Percentiles rank a stretch among this genome's conserved stretches.
phyloP scores from a whole-genome alignment of 2,329 filamentous ascomycete genomes.

The Aotearoamyces nothofagi region DNA sequence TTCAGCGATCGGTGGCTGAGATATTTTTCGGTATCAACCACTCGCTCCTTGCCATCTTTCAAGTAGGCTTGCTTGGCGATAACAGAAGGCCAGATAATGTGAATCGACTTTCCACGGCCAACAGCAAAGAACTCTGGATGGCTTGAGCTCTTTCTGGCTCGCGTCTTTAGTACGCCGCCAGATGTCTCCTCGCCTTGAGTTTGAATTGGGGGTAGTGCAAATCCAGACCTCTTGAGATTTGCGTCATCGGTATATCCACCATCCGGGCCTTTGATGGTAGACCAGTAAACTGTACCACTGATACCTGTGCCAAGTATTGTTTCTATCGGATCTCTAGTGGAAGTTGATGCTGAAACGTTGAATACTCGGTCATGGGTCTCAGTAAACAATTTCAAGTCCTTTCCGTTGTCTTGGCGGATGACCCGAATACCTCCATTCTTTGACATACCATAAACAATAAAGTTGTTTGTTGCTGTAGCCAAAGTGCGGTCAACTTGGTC shows the following conservation, averaged over 20 bases:
- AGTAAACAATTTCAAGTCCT: conserved; percentile 82
- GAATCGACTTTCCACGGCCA: conserved; percentile 89
- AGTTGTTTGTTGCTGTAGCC: conserved; percentile 75
- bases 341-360: conserved; percentile 73
- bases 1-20: conserved; percentile 77
- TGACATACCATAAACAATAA: conserved; percentile 87
- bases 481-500: conserved; percentile 93
- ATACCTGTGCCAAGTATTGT: conserved; percentile 84
- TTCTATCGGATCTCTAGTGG: conserved; percentile 50
- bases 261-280: conserved; percentile 52
- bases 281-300: conserved; percentile 95
- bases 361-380: conserved; percentile 89
- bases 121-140: conserved; percentile 93
- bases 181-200: conserved; percentile 81
- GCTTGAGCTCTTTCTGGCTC: conserved; percentile 75
- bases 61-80: conserved; percentile 48
- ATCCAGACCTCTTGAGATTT: conserved; percentile 69
- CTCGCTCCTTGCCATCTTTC: conserved; percentile 46
- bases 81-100: conserved; percentile 61
- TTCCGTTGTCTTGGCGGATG: conserved; percentile 86
- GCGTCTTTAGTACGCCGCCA: conserved; percentile 87
- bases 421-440: conserved; percentile 88
- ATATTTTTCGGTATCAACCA: conserved; percentile 78
- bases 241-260: conserved; percentile 57
- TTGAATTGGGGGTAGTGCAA: conserved; percentile 76